phyloP scores from a whole-genome alignment of 75 land plant genomes.

The Cryptomeria japonica region DNA sequence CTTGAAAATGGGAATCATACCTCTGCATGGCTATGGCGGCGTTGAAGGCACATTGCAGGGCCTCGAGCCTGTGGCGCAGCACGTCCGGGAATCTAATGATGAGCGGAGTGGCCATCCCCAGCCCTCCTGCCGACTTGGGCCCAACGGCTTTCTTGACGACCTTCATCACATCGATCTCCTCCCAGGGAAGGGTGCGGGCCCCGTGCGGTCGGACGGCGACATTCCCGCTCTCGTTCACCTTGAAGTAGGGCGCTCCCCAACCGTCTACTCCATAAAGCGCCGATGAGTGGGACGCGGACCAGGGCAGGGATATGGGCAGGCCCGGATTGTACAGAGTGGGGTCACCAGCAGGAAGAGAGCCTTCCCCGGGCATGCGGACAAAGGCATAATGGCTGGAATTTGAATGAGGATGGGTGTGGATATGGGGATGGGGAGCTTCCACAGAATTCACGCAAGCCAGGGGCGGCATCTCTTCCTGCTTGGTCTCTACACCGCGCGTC shows the following conservation, averaged over 20 bases:
- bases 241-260: slow-evolving; percentile 91
- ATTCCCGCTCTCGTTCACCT: slow-evolving; percentile 67
- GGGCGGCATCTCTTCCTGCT: slow-evolving; percentile 79
- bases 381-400: slow-evolving; percentile 12
- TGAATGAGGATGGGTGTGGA: slow-evolving; percentile 34
- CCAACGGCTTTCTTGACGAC: slow-evolving; percentile 63
- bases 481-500: slow-evolving; percentile 4
- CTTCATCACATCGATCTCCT: slow-evolving; percentile 81
- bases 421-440: slow-evolving; percentile 28
- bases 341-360: slow-evolving; percentile 41
- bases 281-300: slow-evolving; percentile 46
- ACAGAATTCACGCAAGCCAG: slow-evolving; percentile 47
- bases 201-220: slow-evolving; percentile 73
- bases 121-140: slow-evolving; percentile 41
- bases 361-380: slow-evolving; percentile 18
- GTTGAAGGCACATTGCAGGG: slow-evolving; percentile 85
- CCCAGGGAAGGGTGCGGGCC: slow-evolving; percentile 41
- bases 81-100: slow-evolving; percentile 84
- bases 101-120: slow-evolving; percentile 61
- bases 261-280: slow-evolving; percentile 63
- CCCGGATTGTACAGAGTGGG: neutral
- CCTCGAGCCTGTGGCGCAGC: slow-evolving; percentile 66
- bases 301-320: no score
- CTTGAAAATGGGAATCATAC: slow-evolving; percentile 75
- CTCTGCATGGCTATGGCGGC: slow-evolving; percentile 38